Evolutionary conservation across 2,329 filamentous ascomycete genomes (phyloP).

Genomic region (Oidium heveae): DNA sequence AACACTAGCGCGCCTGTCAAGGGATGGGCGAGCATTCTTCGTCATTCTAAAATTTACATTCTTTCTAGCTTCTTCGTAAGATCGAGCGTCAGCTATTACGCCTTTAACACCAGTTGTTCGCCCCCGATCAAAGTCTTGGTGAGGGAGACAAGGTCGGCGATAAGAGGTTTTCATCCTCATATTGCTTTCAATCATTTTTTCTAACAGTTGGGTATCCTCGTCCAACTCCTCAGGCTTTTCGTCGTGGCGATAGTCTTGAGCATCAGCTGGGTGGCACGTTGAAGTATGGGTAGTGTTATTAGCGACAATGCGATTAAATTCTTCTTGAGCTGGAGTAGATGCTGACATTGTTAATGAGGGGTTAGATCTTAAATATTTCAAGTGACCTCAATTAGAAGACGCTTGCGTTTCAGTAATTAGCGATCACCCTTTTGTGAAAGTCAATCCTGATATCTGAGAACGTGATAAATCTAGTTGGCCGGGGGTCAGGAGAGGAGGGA

Average conservation of each 20-base stretch:
- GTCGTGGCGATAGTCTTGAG: slow-evolving; percentile 24
- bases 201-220: slow-evolving; percentile 17
- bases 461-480: too few relatives aligned
- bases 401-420: too few relatives aligned
- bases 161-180: slow-evolving; percentile 26
- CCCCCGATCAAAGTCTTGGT: slow-evolving; percentile 36
- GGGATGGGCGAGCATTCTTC: slow-evolving; percentile 27
- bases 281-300: slow-evolving; percentile 20
- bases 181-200: slow-evolving; percentile 29
- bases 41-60: slow-evolving; percentile 6
- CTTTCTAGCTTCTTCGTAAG: slow-evolving; percentile 42
- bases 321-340: slow-evolving; percentile 35
- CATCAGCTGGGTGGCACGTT: slow-evolving; percentile 26
- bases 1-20: slow-evolving; percentile 4
- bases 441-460: too few relatives aligned
- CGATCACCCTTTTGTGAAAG: too few relatives aligned
- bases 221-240: slow-evolving; percentile 29
- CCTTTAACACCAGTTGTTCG: slow-evolving; percentile 64
- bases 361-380: background rate
- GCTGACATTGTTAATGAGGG: slow-evolving; percentile 8
- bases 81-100: slow-evolving; percentile 61
- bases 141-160: slow-evolving; percentile 29
- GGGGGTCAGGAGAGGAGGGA: too few relatives aligned
- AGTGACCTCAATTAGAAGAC: too few relatives aligned
- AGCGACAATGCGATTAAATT: slow-evolving; percentile 36